phyloP scores from a whole-genome alignment of 2,329 filamentous ascomycete genomes.

The Colletotrichum sp. region DNA sequence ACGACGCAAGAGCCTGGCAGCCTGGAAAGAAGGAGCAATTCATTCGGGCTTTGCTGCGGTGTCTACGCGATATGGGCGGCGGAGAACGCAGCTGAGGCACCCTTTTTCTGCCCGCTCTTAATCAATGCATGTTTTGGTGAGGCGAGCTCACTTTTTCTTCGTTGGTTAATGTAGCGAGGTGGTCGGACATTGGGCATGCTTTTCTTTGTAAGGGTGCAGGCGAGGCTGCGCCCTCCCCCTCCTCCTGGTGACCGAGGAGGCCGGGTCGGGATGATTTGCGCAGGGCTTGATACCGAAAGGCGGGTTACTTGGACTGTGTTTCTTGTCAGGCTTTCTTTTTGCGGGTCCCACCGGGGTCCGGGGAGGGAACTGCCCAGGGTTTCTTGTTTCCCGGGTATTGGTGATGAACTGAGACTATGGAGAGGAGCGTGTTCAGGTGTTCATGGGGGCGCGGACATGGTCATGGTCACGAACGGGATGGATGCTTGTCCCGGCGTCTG shows the following conservation, averaged over 20 bases:
- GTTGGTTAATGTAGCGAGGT: neutral
- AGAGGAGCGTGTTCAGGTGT: neutral
- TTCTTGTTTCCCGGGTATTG: neutral
- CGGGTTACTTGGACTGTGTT: neutral
- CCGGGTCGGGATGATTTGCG: conserved; percentile 5
- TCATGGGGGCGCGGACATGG: neutral
- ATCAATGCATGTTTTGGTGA: neutral
- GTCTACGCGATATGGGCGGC: neutral
- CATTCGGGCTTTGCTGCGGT: neutral
- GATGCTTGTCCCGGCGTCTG: neutral
- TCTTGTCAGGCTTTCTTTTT: neutral
- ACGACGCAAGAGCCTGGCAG: neutral
- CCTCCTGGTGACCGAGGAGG: neutral
- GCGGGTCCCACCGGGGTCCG: neutral
- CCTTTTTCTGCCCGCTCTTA: neutral
- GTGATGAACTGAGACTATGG: neutral
- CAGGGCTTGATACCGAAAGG: conserved; percentile 1
- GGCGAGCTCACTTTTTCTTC: neutral
- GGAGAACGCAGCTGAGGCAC: neutral
- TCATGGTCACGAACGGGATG: neutral
- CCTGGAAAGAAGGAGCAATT: neutral
- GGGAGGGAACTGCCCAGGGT: neutral
- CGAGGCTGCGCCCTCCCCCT: neutral
- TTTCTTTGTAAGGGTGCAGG: neutral
- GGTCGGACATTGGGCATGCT: neutral